Evolutionary conservation across 225 moss, liverwort and hornwort genomes (phyloP).

Genomic region (Marchantia paleacea): DNA sequence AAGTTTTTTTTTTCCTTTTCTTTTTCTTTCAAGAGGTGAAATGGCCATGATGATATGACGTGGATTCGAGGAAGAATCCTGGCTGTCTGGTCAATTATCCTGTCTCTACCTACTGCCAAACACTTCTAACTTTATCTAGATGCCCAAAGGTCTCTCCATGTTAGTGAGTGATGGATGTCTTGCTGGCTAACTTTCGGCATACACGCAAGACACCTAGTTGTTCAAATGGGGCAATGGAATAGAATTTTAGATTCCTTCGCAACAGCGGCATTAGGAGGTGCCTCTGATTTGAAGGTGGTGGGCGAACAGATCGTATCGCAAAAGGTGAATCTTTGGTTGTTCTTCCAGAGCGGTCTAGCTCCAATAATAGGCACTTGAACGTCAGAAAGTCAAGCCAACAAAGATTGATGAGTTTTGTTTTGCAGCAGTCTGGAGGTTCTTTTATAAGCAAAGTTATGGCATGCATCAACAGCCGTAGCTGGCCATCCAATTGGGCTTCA

Average conservation of each 20-base stretch:
- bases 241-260: background rate
- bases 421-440: background rate
- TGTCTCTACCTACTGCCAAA: too few relatives aligned
- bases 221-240: background rate
- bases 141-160: too few relatives aligned
- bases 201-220: too few relatives aligned
- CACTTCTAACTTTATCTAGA: too few relatives aligned
- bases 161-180: too few relatives aligned
- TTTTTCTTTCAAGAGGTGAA: too few relatives aligned
- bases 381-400: slow-evolving; percentile 7
- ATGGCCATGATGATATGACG: too few relatives aligned
- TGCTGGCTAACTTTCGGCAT: too few relatives aligned
- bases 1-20: too few relatives aligned
- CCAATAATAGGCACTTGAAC: slow-evolving; percentile 7
- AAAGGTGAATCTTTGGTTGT: background rate
- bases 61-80: too few relatives aligned
- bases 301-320: background rate
- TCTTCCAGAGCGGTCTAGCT: background rate
- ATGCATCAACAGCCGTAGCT: background rate
- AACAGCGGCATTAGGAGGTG: background rate
- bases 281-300: background rate
- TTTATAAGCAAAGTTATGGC: slow-evolving; percentile 4
- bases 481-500: slow-evolving; percentile 3
- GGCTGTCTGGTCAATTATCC: too few relatives aligned
- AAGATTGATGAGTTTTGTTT: background rate